Evolutionary conservation across 768 basidiomycete genomes (phyloP), one percentile per base, ranked within the genome.

Genomic region (Crepidotus variabilis): DNA sequence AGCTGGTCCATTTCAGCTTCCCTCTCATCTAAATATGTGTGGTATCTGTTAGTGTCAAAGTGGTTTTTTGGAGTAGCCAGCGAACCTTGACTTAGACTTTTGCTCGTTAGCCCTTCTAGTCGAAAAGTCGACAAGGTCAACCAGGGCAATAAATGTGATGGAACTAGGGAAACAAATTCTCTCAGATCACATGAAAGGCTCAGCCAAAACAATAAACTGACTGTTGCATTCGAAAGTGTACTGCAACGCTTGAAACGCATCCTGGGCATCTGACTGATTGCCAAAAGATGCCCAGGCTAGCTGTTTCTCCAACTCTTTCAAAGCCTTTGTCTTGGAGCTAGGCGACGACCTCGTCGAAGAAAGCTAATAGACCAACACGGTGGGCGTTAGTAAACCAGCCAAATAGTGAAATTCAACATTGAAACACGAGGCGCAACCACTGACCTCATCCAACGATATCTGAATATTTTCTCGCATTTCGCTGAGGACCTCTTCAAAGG

Each of bases 221-320:
- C 92, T 75, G 65, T 94, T 94, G 69, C 87, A 90, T 67, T 93
- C 88, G 61, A 94, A 92, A 0, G 83, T 83, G 61, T 88, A 83
- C 66, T 94, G 92, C 43, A 92, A 71, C 9, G 81, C 76, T 18
- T 86, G 66, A 69, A 92, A 89, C 47, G 72, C 69, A 35, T 77
- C 74, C 60, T 84, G 74, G 8, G 78, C 77, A 24, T 75, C 76
- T 16, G 74, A 70, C 16, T 76, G 65, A 21, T 76, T 69, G 34
- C 71, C 63, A 39, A 79, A 73, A 55, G 78, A 76, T n/a, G 78
- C 78, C 53, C 69, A 53, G 2, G 83, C 86, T 28, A 85, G 70
- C 28, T 80, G 77, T 61, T 72, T 75, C 63, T 86, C 87, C 45
- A 91, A 67, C 0, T 69, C 67, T 47, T 77, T 71, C 39, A 93